phyloP scores from a whole-genome alignment of 495 filamentous ascomycete genomes.

The Penicillium psychrofluorescens region DNA sequence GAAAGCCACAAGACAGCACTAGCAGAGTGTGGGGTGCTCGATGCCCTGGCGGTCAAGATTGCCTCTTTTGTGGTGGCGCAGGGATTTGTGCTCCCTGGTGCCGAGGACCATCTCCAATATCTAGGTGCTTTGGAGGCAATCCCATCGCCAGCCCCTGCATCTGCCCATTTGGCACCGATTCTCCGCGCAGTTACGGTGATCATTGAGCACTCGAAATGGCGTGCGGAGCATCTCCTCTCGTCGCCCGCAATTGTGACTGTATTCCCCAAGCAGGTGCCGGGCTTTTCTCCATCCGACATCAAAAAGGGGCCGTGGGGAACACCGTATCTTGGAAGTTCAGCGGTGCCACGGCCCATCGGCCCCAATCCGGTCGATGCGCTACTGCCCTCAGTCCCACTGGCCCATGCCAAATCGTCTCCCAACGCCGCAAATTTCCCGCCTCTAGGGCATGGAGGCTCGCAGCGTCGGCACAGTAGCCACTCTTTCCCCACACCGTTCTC shows the following conservation, averaged over 20 bases:
- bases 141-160: constrained; percentile 47
- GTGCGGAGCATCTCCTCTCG: constrained; percentile 69
- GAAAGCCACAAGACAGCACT: constrained; percentile 62
- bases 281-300: constrained; percentile 34
- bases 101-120: constrained; percentile 29
- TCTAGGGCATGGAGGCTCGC: constrained; percentile 39
- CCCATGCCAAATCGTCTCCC: constrained; percentile 22
- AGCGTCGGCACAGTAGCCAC: constrained; percentile 32
- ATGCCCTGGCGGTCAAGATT: constrained; percentile 69
- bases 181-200: constrained; percentile 79
- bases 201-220: constrained; percentile 69
- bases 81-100: constrained; percentile 56
- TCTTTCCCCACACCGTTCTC: constrained; percentile 30
- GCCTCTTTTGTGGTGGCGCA: constrained; percentile 64
- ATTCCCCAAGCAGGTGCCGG: constrained; percentile 49
- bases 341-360: constrained; percentile 32
- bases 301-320: constrained; percentile 41
- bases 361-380: constrained; percentile 53
- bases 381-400: constrained; percentile 43
- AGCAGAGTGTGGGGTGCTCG: constrained; percentile 65
- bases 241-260: constrained; percentile 68
- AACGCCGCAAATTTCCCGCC: constrained; percentile 50
- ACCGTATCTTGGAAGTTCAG: constrained; percentile 37
- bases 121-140: constrained; percentile 26
- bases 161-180: constrained; percentile 57